phyloP scores from a whole-genome alignment of 805 yeast species.

The Schizosaccharomyces japonicus region DNA sequence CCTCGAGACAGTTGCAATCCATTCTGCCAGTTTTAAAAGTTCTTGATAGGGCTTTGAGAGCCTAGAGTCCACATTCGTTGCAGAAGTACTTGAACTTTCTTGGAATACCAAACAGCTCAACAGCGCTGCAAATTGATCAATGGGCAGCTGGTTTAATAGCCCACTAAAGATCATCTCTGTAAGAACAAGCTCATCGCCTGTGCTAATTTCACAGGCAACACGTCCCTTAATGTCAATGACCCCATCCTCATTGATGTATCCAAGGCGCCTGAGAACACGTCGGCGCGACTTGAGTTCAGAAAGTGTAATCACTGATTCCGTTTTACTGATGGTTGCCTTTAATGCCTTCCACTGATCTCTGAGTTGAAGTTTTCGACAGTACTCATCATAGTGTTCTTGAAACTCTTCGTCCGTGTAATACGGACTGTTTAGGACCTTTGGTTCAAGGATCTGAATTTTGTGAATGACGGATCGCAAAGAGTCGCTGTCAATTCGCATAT shows the following conservation, averaged over 20 bases:
- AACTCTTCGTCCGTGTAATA: conserved; percentile 27
- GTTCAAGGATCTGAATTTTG: conserved; percentile 63
- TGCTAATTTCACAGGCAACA: conserved; percentile 72
- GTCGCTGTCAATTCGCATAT: conserved; percentile 70
- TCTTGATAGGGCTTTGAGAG: conserved; percentile 76
- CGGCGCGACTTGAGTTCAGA: conserved; percentile 85
- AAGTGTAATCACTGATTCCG: conserved; percentile 76
- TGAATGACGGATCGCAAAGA: conserved; percentile 37
- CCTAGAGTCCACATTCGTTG: conserved; percentile 66
- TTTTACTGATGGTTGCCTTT: conserved; percentile 47
- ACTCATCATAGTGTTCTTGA: conserved; percentile 37
- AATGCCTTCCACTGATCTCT: conserved; percentile 33
- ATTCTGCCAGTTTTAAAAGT: conserved; percentile 71
- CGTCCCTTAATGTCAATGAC: conserved; percentile 90
- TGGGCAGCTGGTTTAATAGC: conserved; percentile 62
- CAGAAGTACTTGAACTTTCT: conserved; percentile 64
- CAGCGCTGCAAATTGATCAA: conserved; percentile 79
- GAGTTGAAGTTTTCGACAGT: conserved; percentile 37
- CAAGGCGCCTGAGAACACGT: conserved; percentile 74
- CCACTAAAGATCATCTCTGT: conserved; percentile 91
- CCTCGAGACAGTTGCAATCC: conserved; percentile 66
- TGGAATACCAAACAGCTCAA: conserved; percentile 91
- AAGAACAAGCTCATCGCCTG: conserved; percentile 37
- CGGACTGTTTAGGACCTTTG: conserved; percentile 48
- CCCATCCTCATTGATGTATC: conserved; percentile 65